phyloP scores from a whole-genome alignment of 306 rosid genomes.

The Prunus persica region Prunus_persica_NCBIv2 NC_034016.1:3767001-3767500 shows the following conservation, averaged over 20 bases:
- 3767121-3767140: neutral
- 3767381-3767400: neutral
- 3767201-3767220: neutral
- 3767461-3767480: neutral
- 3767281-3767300: neutral
- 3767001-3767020: neutral
- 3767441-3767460: neutral
- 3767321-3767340: neutral
- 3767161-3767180: neutral
- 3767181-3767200: neutral
- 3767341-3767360: neutral
- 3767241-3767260: neutral
- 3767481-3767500: neutral
- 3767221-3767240: neutral
- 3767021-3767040: neutral
- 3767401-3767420: neutral
- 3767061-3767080: neutral
- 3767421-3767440: neutral
- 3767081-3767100: neutral
- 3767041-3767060: neutral
- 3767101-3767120: neutral
- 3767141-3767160: neutral
- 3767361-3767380: neutral
- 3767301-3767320: neutral
- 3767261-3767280: neutral